These are phyloP conservation scores for Fusarium paranaense DNA, from an alignment of 2,329 filamentous ascomycete species.

Conservation along the genomic window DNA sequence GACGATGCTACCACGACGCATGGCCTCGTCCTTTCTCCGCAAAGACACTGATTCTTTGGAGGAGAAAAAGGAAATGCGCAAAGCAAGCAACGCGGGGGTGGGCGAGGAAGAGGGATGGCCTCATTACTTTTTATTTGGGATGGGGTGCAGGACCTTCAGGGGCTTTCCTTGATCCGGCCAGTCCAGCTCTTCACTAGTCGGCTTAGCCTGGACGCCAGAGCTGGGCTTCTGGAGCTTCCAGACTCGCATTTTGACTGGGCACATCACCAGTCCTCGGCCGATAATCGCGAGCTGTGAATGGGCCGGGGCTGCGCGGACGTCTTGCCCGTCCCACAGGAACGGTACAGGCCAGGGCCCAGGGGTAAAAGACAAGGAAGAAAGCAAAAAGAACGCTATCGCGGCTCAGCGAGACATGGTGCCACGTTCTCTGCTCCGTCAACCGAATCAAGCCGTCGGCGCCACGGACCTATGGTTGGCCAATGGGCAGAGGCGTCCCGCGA, in stretches of 20 bases:
- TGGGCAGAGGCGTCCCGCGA: not conserved
- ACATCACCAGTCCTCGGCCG: conserved; percentile 5
- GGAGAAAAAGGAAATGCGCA: not conserved
- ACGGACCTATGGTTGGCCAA: conserved; percentile 4
- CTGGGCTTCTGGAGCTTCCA: not conserved
- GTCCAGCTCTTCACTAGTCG: not conserved
- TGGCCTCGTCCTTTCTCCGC: conserved; percentile 13
- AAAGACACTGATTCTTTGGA: not conserved
- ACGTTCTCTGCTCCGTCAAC: not conserved
- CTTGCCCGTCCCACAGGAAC: conserved; percentile 1
- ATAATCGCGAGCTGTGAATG: conserved; percentile 1
- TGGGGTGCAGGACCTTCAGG: conserved; percentile 17
- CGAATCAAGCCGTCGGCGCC: conserved; percentile 1
- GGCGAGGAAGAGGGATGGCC: conserved; percentile 19
- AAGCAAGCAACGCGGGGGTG: conserved; percentile 33
- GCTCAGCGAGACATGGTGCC: not conserved
- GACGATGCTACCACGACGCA: conserved; percentile 31
- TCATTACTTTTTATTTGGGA: conserved; percentile 33
- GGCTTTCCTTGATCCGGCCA: conserved; percentile 12
- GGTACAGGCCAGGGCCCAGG: not conserved
- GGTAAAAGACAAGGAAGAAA: not conserved
- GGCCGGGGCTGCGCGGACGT: not conserved
- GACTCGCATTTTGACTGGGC: not conserved
- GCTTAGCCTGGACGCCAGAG: conserved; percentile 10
- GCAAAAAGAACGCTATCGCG: not conserved